Conservation (phyloP, 805 yeast genomes). For the Lipomyces oligophaga region DNA sequence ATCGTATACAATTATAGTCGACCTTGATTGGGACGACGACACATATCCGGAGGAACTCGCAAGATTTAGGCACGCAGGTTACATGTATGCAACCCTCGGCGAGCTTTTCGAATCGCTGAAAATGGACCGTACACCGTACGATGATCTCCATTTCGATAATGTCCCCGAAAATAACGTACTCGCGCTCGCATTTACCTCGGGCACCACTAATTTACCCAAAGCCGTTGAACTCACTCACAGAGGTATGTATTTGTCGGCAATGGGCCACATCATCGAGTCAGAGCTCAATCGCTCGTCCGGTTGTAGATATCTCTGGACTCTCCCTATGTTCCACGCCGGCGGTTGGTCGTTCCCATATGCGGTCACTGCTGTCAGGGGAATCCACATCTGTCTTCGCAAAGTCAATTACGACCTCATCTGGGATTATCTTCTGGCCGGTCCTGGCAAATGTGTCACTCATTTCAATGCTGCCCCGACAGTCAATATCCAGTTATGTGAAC, state of each 20-base stretch:
- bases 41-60: constrained; percentile 13
- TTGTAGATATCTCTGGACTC: constrained; percentile 39
- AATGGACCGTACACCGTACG: constrained; percentile 8
- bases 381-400: constrained; percentile 38
- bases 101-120: constrained; percentile 10
- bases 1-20: constrained; percentile 20
- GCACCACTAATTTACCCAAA: constrained; percentile 40
- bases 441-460: constrained; percentile 34
- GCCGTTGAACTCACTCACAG: constrained; percentile 41
- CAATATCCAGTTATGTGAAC: constrained; percentile 36
- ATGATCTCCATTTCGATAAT: constrained; percentile 24
- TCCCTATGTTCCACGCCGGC: constrained; percentile 40
- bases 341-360: constrained; percentile 41
- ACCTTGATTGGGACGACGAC: constrained; percentile 24
- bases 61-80: constrained; percentile 1
- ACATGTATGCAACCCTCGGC: constrained; percentile 5
- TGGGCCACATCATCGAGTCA: constrained; percentile 36
- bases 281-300: constrained; percentile 35
- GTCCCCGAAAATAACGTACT: constrained; percentile 24
- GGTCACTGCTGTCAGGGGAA: constrained; percentile 40
- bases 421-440: constrained; percentile 32
- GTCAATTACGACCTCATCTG: constrained; percentile 37
- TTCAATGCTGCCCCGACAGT: constrained; percentile 41
- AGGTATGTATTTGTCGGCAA: constrained; percentile 36
- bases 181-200: constrained; percentile 36